These are phyloP conservation scores for Colletotrichum melonis DNA, from an alignment of 2,329 filamentous ascomycete genomes.

Conservation along the genomic window DNA sequence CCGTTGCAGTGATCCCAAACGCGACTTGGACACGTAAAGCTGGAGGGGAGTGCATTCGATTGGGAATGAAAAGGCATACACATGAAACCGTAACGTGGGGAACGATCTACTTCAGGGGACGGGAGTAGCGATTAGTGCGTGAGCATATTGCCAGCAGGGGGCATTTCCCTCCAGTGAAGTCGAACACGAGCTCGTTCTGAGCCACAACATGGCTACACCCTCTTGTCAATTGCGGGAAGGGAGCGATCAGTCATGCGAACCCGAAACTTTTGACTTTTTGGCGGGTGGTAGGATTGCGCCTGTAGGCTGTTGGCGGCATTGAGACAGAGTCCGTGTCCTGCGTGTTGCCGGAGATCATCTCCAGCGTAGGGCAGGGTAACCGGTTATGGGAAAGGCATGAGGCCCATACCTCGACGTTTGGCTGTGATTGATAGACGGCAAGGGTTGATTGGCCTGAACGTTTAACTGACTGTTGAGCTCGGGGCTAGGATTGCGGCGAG, in stretches of 20 bases:
- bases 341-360: neutral
- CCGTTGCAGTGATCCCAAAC: neutral
- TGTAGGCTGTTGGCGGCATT: slow-evolving; percentile 9
- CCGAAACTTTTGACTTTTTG: slow-evolving; percentile 21
- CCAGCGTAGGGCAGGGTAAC: slow-evolving; percentile 19
- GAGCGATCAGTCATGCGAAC: slow-evolving; percentile 26
- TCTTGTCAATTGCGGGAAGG: slow-evolving; percentile 31
- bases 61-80: slow-evolving; percentile 26
- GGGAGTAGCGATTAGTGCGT: slow-evolving; percentile 17
- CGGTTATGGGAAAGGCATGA: slow-evolving; percentile 13
- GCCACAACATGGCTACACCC: slow-evolving; percentile 5
- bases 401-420: slow-evolving; percentile 14
- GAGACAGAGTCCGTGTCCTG: slow-evolving; percentile 1
- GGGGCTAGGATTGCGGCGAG: neutral
- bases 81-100: slow-evolving; percentile 33
- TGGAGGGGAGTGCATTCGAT: slow-evolving; percentile 17
- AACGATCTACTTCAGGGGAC: slow-evolving; percentile 30
- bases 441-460: slow-evolving; percentile 12
- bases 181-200: slow-evolving; percentile 16
- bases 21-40: slow-evolving; percentile 13
- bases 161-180: neutral
- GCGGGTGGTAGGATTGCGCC: slow-evolving; percentile 5
- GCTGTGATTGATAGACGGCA: neutral
- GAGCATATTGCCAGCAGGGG: slow-evolving; percentile 3
- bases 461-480: slow-evolving; percentile 5